Evolutionary conservation across 768 basidiomycete species (phyloP), one percentile per base, ranked within the genome.

Genomic region (Coprinopsis strossmayeri): DNA sequence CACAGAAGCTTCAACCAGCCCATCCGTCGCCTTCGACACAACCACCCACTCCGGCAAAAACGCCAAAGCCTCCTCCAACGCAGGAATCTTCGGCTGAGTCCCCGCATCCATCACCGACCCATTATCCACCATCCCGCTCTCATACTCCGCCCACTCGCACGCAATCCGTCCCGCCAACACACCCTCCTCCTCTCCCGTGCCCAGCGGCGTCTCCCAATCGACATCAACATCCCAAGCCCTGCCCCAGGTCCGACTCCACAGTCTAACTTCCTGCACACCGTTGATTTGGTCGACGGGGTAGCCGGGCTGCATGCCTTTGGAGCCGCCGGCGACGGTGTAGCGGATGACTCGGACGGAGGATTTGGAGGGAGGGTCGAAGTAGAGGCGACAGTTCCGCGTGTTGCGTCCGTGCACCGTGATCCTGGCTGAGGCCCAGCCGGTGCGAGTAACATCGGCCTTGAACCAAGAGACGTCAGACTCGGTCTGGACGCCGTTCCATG

Each of bases 141-240:
- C 76, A 55, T 81, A 80, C 57, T 87, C 84, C n/a, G 72, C 76
- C 79, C 82, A 86, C 47, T 77, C 75, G 52, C 82, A 84, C 15
- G 74, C 77, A 18, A 81, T 70, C 2, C 72, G 69, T 24, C 81
- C 85, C 23, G 48, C 51, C 24, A 55, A 47, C 40, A 52, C 37
- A 50, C 51, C 15, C 40, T 57, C 54, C 30, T 53, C 53, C 23
- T 56, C 57, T 5, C 35, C 52, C 18, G 42, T 51, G 17, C 49
- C 56, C 28, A 51, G 21, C 23, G 43, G 38, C 35, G 50, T 37
- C 37, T 69, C 62, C 76, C 78, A 81, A 21, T 72, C 69, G 15
- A 84, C 64, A 48, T 76, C 69, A 28, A 82, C 78, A 25, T 64
- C 68, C 46, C 82, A 81, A 51, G 59, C 64, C 49, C 68, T 70